Evolutionary conservation across 177 flowering plant species (phyloP), one percentile per base, ranked within the genome.

Genomic region (Vitis hybrid): DNA sequence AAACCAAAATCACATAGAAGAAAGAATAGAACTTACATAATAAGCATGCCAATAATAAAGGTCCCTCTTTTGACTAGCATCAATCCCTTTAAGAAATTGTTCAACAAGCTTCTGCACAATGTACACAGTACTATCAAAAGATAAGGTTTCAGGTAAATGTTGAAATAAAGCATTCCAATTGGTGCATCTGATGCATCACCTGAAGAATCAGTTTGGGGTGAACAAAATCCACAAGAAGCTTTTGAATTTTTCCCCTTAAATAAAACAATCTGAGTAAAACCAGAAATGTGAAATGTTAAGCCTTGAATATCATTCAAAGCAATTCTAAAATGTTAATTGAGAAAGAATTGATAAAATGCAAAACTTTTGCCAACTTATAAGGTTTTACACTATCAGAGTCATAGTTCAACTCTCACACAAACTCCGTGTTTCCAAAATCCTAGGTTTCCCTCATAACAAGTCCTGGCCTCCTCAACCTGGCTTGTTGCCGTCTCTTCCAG

Each of bases 21-120:
- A 20, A 60, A 20, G 14, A 7, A 60, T 1, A 20, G 19, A 64
- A 77, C 90, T 86, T 79, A 90, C 95, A 71, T 89, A 90, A 74
- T 90, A 90, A 76, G 91, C 90, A 81, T 90, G 89, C 92, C 92
- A 90, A 63, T 89, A 90, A 64, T 85, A 89, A 2, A 89, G 76
- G 75, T 89, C 88, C 78, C 91, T 77, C 67, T 78, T 87, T 4
- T 77, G 44, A 54, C 82, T 77, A 60, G 80, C 75, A 8, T 85
- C 88, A 3, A 85, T 82, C 69, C 86, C 76, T 68, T 81, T 84
- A 8, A 90, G 89, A 73, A 90, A 86, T 47, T 87, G 81, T 74
- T 90, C 92, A 19, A 84, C 88, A 28, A 90, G 89, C 71, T 86
- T 90, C 92, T 87, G 95, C 78, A 79, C 57, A 55, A 65, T 65